A percentile compares a stretch with the other conserved stretches of the same genome.
These are phyloP conservation scores for Mycena indigotica DNA, from an alignment of 768 basidiomycete species.

Conservation along the genomic window DNA sequence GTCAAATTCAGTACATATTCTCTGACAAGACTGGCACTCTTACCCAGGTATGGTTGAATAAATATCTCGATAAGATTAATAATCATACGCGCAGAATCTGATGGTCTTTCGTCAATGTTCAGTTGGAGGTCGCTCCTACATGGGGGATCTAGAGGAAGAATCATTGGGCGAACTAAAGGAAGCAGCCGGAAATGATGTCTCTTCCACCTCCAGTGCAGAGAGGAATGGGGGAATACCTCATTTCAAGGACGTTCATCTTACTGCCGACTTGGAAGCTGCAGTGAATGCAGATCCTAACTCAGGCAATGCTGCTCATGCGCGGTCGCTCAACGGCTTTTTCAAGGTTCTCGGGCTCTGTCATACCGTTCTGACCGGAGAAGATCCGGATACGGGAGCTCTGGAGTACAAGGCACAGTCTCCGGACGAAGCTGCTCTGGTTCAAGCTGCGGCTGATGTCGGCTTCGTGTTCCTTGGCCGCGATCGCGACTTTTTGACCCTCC, in stretches of 20 bases:
- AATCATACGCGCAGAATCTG: slow-evolving; percentile 74
- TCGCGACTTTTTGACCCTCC: slow-evolving; percentile 71
- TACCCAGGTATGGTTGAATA: slow-evolving; percentile 81
- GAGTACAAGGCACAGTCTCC: slow-evolving; percentile 98
- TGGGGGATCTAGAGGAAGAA: slow-evolving; percentile 58
- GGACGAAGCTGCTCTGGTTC: slow-evolving; percentile 95
- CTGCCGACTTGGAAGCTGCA: slow-evolving; percentile 62
- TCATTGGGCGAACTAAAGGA: slow-evolving; percentile 6
- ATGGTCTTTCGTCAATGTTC: slow-evolving; percentile 97
- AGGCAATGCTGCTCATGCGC: slow-evolving; percentile 62
- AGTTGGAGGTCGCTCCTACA: slow-evolving; percentile 81
- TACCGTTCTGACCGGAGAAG: slow-evolving; percentile 82
- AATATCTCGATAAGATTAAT: no score
- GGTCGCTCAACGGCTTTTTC: slow-evolving; percentile 88
- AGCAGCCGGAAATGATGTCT: slow-evolving; percentile 7
- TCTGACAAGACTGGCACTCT: slow-evolving; percentile 99
- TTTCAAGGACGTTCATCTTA: slow-evolving; percentile 67
- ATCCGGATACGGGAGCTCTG: slow-evolving; percentile 71
- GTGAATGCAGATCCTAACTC: slow-evolving; percentile 57
- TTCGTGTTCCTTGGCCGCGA: slow-evolving; percentile 93
- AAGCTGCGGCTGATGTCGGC: slow-evolving; percentile 93
- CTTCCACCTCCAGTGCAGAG: slow-evolving; percentile 23
- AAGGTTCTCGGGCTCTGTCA: slow-evolving; percentile 91
- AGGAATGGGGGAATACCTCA: slow-evolving; percentile 25
- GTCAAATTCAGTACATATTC: slow-evolving; percentile 98